These are phyloP conservation scores for Aspergillus asperescens DNA, from an alignment of 495 filamentous ascomycete species.

Conservation along the genomic window DNA sequence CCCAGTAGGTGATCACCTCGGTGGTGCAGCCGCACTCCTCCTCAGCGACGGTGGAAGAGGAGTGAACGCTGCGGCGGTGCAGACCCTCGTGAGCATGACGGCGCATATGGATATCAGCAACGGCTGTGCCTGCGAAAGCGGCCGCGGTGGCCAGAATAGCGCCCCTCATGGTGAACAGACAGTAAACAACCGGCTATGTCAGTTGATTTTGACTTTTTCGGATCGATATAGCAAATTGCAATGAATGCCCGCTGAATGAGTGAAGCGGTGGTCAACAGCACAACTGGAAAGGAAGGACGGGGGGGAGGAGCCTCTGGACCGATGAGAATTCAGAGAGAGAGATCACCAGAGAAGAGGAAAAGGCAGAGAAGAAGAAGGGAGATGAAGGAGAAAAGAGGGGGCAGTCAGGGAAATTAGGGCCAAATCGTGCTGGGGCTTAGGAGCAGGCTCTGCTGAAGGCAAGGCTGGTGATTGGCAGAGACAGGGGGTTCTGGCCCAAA, in stretches of 20 bases:
- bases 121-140: slow-evolving; percentile 58
- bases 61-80: slow-evolving; percentile 42
- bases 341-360: slow-evolving; percentile 21
- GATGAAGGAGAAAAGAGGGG: slow-evolving; percentile 30
- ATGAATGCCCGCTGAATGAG: slow-evolving; percentile 95
- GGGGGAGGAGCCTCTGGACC: slow-evolving; percentile 44
- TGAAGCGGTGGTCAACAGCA: slow-evolving; percentile 74
- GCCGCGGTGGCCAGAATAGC: slow-evolving; percentile 60
- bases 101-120: slow-evolving; percentile 53
- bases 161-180: slow-evolving; percentile 59
- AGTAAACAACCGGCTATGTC: slow-evolving; percentile 10
- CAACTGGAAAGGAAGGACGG: slow-evolving; percentile 33
- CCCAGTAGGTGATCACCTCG: slow-evolving; percentile 56
- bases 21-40: slow-evolving; percentile 65
- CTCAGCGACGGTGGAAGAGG: slow-evolving; percentile 20
- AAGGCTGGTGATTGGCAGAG: slow-evolving; percentile 15
- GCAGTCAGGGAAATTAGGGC: slow-evolving; percentile 14
- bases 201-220: neutral
- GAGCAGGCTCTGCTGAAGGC: neutral
- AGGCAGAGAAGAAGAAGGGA: slow-evolving; percentile 33
- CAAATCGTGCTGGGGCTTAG: slow-evolving; percentile 7
- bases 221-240: slow-evolving; percentile 27
- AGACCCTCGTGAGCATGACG: slow-evolving; percentile 56
- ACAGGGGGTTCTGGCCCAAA: slow-evolving; percentile 9
- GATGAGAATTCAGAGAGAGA: slow-evolving; percentile 41